A percentile compares a stretch with the other conserved stretches of the same genome.
These are phyloP conservation scores for Fusarium brachygibbosum DNA, from an alignment of 2,329 filamentous ascomycete species.

Conservation along the genomic window DNA sequence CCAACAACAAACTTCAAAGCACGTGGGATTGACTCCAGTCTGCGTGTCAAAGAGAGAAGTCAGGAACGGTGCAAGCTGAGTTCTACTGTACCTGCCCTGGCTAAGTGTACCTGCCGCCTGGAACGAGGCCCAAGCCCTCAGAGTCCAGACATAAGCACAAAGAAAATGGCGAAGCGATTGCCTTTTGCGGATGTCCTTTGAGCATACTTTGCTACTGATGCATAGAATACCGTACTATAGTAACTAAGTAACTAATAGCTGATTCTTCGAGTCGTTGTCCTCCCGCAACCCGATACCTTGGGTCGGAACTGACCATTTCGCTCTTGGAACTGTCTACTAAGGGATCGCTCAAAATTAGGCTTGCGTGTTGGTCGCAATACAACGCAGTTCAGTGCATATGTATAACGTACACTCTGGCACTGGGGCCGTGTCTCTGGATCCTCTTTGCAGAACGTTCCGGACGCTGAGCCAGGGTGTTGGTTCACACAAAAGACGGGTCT, in stretches of 20 bases:
- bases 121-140: background rate
- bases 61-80: background rate
- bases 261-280: conserved; percentile 1
- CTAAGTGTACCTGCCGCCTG: background rate
- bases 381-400: background rate
- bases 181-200: conserved; percentile 15
- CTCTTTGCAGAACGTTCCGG: background rate
- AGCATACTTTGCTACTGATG: background rate
- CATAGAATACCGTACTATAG: background rate
- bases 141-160: background rate
- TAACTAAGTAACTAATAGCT: background rate
- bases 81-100: conserved; percentile 1
- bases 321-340: background rate
- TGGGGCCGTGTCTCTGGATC: conserved; percentile 16
- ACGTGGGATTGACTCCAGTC: conserved; percentile 5
- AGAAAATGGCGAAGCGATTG: conserved; percentile 16
- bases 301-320: conserved; percentile 1
- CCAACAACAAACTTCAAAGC: background rate
- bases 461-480: conserved; percentile 21
- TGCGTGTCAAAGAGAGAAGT: background rate
- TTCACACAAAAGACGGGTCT: conserved; percentile 15
- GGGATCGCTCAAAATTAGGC: conserved; percentile 2
- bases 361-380: conserved; percentile 2
- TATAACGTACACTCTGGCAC: background rate
- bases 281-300: conserved; percentile 10